Conservation (phyloP, 495 filamentous ascomycete genomes). For the Penicillium antarcticum region DNA sequence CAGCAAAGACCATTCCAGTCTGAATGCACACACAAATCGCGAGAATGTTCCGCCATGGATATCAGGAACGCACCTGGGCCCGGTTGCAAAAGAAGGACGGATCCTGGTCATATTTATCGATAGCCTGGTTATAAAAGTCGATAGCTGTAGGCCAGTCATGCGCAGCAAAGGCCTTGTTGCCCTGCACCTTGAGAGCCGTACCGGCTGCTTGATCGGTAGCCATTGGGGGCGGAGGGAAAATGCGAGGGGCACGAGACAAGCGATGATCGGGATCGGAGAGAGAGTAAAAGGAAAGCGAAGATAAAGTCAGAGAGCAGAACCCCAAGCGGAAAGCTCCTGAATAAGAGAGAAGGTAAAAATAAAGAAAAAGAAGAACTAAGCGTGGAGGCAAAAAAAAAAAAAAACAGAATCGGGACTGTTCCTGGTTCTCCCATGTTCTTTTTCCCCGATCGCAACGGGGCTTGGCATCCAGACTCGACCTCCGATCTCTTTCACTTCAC, state of each 20-base stretch:
- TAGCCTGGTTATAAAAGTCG: slow-evolving; percentile 85
- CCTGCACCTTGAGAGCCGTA: slow-evolving; percentile 81
- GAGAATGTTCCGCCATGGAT: neutral
- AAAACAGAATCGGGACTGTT: slow-evolving; percentile 9
- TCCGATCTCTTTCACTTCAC: slow-evolving; percentile 5
- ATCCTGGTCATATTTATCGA: slow-evolving; percentile 78
- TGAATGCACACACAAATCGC: neutral
- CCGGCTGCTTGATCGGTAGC: slow-evolving; percentile 63
- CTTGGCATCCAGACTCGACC: slow-evolving; percentile 28
- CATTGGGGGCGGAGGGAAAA: slow-evolving; percentile 30
- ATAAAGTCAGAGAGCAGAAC: neutral
- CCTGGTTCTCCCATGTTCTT: slow-evolving; percentile 18
- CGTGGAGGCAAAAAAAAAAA: neutral
- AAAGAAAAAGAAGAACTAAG: neutral
- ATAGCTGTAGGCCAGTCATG: slow-evolving; percentile 87
- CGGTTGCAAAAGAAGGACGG: slow-evolving; percentile 91
- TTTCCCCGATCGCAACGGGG: slow-evolving; percentile 26
- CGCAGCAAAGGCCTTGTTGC: slow-evolving; percentile 85
- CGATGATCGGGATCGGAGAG: slow-evolving; percentile 10
- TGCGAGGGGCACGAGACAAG: slow-evolving; percentile 35
- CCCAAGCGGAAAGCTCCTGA: slow-evolving; percentile 12
- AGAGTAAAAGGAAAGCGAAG: slow-evolving; percentile 4
- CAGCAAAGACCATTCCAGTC: neutral
- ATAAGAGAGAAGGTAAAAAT: slow-evolving; percentile 8
- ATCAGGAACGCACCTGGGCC: slow-evolving; percentile 67